A percentile compares a stretch with the other conserved stretches of the same genome.
Evolutionary conservation across 805 yeast genomes (phyloP).

Genomic region (Sungouiozyma intestinalis): DNA sequence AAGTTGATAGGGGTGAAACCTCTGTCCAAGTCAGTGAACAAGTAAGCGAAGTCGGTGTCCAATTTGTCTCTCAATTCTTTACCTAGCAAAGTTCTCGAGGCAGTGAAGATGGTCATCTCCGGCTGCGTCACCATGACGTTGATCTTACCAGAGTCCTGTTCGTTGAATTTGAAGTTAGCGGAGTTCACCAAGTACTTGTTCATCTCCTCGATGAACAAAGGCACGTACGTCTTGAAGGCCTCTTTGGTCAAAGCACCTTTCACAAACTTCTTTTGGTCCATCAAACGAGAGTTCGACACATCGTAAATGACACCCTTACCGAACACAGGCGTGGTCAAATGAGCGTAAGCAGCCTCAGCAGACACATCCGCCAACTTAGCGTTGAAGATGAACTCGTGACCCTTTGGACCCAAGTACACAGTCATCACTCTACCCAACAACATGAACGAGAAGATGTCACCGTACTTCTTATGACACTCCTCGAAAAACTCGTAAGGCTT

Average conservation of each 20-base stretch:
- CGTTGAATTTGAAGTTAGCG: conserved; percentile 35
- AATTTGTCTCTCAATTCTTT: conserved; percentile 80
- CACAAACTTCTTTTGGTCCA: conserved; percentile 98
- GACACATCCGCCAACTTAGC: conserved; percentile 82
- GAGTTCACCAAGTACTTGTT: conserved; percentile 50
- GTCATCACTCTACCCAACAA: conserved; percentile 88
- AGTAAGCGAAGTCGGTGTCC: conserved; percentile 70
- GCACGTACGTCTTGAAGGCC: conserved; percentile 77
- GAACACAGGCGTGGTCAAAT: conserved; percentile 97
- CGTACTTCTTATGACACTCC: conserved; percentile 67
- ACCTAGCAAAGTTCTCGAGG: conserved; percentile 84
- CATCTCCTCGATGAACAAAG: conserved; percentile 74
- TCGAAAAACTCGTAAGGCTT: conserved; percentile 87
- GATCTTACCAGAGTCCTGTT: conserved; percentile 36
- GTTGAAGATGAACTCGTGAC: conserved; percentile 92
- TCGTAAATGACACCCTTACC: conserved; percentile 97
- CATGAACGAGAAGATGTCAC: conserved; percentile 87
- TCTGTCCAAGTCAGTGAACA: conserved; percentile 86
- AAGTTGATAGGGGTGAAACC: conserved; percentile 95
- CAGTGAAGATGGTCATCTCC: conserved; percentile 92
- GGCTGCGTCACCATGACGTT: conserved; percentile 81
- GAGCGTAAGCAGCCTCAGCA: conserved; percentile 93
- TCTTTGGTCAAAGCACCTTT: conserved; percentile 81
- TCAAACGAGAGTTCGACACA: conserved; percentile 83
- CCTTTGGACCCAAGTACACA: conserved; percentile 92